These are phyloP conservation scores for Jamesozyma lodderae DNA, from an alignment of 805 yeast species.

Conservation along the genomic window DNA sequence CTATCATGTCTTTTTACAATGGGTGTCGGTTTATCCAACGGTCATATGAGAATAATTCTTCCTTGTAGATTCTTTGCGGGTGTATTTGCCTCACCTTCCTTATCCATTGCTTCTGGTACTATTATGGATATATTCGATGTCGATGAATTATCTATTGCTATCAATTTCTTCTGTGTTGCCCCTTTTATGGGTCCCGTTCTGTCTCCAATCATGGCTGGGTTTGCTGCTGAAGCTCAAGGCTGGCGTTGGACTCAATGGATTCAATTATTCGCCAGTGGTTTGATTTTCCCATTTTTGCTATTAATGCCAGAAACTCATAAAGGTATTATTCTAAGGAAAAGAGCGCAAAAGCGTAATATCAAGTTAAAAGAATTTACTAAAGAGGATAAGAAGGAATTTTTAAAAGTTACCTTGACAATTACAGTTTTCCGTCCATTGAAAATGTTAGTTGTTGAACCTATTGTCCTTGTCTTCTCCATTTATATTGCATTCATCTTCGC, in stretches of 20 bases:
- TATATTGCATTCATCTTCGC: conserved; percentile 72
- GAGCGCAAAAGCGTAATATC: conserved; percentile 55
- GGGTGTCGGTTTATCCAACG: conserved; percentile 61
- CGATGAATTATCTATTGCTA: conserved; percentile 58
- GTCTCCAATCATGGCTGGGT: conserved; percentile 70
- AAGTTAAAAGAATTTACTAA: conserved; percentile 34
- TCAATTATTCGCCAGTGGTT: conserved; percentile 56
- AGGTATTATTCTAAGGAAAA: conserved; percentile 47
- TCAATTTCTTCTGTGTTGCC: conserved; percentile 68
- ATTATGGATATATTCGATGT: conserved; percentile 69
- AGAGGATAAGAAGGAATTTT: conserved; percentile 30
- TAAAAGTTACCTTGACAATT: conserved; percentile 39
- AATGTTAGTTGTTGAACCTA: conserved; percentile 68
- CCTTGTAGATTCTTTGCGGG: conserved; percentile 71
- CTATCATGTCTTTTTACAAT: conserved; percentile 60
- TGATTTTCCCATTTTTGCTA: conserved; percentile 39
- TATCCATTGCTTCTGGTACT: conserved; percentile 81
- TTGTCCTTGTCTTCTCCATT: conserved; percentile 57
- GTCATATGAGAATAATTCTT: conserved; percentile 48
- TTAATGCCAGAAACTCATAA: conserved; percentile 62
- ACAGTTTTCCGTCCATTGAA: conserved; percentile 55
- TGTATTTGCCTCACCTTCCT: conserved; percentile 68
- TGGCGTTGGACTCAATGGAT: conserved; percentile 73
- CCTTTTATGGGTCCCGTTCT: conserved; percentile 75
- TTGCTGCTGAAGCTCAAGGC: conserved; percentile 50